phyloP scores from a whole-genome alignment of 306 rosid species.

The Malus sieversii region DNA sequence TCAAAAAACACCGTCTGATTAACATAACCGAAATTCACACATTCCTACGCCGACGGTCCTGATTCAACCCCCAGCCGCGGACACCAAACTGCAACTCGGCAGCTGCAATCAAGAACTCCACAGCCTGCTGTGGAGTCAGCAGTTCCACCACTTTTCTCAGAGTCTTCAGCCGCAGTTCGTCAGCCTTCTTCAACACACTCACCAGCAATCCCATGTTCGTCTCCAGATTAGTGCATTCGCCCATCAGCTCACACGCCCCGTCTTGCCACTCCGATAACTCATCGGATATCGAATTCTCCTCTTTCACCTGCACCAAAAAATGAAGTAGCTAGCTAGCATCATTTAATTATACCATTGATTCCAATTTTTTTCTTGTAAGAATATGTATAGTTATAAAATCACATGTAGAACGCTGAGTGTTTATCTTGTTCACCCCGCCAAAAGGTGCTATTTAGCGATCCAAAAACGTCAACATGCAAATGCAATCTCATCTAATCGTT shows the following conservation, averaged over 20 bases:
- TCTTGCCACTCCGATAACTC: constrained; percentile 90
- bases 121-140: constrained; percentile 63
- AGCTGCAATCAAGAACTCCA: constrained; percentile 65
- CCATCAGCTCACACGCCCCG: constrained; percentile 50
- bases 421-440: too few species aligned
- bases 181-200: constrained; percentile 50
- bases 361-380: not conserved
- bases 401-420: too few species aligned
- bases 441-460: too few species aligned
- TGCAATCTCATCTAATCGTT: too few species aligned
- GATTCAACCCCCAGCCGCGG: constrained; percentile 60
- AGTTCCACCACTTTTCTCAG: constrained; percentile 46
- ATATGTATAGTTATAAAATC: too few species aligned
- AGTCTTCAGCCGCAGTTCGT: constrained; percentile 68
- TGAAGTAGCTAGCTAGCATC: not conserved
- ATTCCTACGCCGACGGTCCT: constrained; percentile 35
- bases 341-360: too few species aligned
- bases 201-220: constrained; percentile 38
- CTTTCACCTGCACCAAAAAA: constrained; percentile 42
- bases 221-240: constrained; percentile 9
- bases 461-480: too few species aligned
- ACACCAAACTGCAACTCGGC: constrained; percentile 64
- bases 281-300: constrained; percentile 68
- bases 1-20: not conserved
- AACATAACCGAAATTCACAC: not conserved